Conservation (phyloP, 108 stramenopile genomes). For the Hondaea fermentalgiana region DNA sequence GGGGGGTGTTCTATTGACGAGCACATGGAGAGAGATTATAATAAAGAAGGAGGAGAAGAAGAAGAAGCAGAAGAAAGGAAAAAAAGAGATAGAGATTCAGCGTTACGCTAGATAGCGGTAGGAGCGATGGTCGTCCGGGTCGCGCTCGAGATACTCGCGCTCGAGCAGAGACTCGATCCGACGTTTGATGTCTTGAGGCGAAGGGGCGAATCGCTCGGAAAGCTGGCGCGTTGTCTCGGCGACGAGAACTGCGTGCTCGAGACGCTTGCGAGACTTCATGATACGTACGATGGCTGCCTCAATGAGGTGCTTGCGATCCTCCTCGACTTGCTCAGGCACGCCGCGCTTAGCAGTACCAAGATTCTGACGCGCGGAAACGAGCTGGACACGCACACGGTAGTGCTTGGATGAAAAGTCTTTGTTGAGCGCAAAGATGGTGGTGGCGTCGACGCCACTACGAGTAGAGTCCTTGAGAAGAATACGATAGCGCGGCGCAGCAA, state of each 20-base stretch:
- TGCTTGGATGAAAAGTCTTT: slow-evolving; percentile 71
- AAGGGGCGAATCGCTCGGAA: slow-evolving; percentile 65
- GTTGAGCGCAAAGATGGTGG: slow-evolving; percentile 82
- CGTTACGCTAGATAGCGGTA: slow-evolving; percentile 76
- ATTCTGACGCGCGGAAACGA: slow-evolving; percentile 58
- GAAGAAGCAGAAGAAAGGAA: neutral
- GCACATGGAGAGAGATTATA: no score
- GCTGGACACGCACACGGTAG: slow-evolving; percentile 74
- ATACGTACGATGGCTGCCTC: slow-evolving; percentile 92
- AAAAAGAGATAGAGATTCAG: neutral
- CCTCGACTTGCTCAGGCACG: slow-evolving; percentile 21
- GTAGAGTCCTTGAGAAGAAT: slow-evolving; percentile 82
- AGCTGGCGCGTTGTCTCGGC: slow-evolving; percentile 80
- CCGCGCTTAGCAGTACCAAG: slow-evolving; percentile 12
- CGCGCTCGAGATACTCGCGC: slow-evolving; percentile 87
- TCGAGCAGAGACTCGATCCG: slow-evolving; percentile 90
- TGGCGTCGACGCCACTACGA: slow-evolving; percentile 64
- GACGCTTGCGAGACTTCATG: slow-evolving; percentile 86
- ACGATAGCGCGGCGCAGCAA: slow-evolving; percentile 86
- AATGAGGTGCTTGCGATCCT: slow-evolving; percentile 63
- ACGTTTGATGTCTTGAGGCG: slow-evolving; percentile 85
- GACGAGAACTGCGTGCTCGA: slow-evolving; percentile 86
- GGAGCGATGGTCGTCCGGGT: slow-evolving; percentile 64
- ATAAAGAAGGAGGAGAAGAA: neutral
- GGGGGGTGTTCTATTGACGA: no score